Base-by-base conservation (phyloP, 306 rosid species). In the Potentilla sterilis region DNA sequence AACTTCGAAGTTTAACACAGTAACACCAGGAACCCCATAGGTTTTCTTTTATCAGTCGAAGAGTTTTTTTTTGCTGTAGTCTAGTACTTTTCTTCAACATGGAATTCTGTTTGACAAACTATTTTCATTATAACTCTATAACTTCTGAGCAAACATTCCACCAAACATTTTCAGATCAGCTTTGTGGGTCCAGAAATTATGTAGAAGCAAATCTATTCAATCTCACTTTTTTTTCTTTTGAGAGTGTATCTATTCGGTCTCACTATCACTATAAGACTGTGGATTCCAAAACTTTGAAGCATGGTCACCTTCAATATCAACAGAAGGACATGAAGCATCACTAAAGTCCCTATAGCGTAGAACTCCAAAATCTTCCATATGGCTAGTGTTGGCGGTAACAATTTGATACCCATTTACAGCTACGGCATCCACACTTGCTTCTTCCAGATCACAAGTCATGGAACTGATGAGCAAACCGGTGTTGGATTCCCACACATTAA, bases 201-300 rank as follows among this genome's bases (percentile, higher is more conserved):
- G 14, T 41, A 21, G 22, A 44, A 64, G 28, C 49, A 46, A 67
- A 68, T 19, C 22, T n/a, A 59, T 35, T 69, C 66, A 55, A 28
- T 28, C 1, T 28, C n/a, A n/a, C n/a, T 28, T 28, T 28, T 28
- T 28, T 28, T 28, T 28, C 1, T 1, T 28, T 28, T 28, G 0
- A 28, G 28, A 28, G 1, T 1, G 28, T 28, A 28, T 28, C 28
- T 28, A 0, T 28, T 28, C 1, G 1, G 21, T 69, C 38, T 67
- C 70, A 22, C 65, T 61, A n/a, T 79, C 65, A 80, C 72, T 77
- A 62, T 77, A 81, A 41, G 77, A 28, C 1, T 28, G 16, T 22
- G 89, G 78, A 79, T 48, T 81, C 98, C 92, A 93, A 81, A 93
- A 93, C 67, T 87, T 89, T 11, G 92, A 86, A 58, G 71, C 41